Base-by-base conservation (phyloP, 306 rosid genomes). In the Cicer bijugum region DNA sequence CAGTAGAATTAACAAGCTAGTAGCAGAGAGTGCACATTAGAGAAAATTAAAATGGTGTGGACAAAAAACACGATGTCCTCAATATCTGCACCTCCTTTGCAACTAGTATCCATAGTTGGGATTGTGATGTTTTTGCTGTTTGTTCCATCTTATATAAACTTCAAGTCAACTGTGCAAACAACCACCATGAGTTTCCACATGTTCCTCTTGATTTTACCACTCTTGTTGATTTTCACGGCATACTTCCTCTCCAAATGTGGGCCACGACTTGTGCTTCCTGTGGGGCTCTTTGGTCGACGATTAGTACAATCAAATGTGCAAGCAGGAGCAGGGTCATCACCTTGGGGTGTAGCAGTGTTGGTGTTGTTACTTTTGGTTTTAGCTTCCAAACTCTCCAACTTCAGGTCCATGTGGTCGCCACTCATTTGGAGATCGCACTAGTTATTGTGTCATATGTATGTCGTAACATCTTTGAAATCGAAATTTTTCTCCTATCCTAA, bases 361-460 rank as follows among this genome's bases (percentile, higher is more conserved):
- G 79, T 91, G 72, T 44, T 84, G 65, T 48, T 91, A 48, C 79
- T 91, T 44, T 59, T 89, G 82, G 52, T 87, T 7, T 75, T 89
- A 88, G 61, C 89, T 7, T 87, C 84, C 5, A 83, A 51, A 79
- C 88, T 81, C 68, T 78, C 94, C 53, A 74, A 78, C 71, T 83
- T 84, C 72, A 86, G 86, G 76, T 84, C 94, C 57, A 85, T 46
- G 85, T 89, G 97, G 94, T 81, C 87, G 55, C 87, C 93, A 5
- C 68, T 77, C 0, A 42, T 89, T 66, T 84, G 83, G 86, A 58
- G 80, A 66, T 63, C 90, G 19, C 47, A 84, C 46, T 86, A 81
- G 17, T 17, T 71, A 17, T 12, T 12, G 65, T 12, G 10, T 59
- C 65, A 33, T 59, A 11, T 58, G 40, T 12, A 58, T 23, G 64